Evolutionary conservation across 1,284 basidiomycete genomes (phyloP).

Genomic region (Apiotrichum domesticum): DNA sequence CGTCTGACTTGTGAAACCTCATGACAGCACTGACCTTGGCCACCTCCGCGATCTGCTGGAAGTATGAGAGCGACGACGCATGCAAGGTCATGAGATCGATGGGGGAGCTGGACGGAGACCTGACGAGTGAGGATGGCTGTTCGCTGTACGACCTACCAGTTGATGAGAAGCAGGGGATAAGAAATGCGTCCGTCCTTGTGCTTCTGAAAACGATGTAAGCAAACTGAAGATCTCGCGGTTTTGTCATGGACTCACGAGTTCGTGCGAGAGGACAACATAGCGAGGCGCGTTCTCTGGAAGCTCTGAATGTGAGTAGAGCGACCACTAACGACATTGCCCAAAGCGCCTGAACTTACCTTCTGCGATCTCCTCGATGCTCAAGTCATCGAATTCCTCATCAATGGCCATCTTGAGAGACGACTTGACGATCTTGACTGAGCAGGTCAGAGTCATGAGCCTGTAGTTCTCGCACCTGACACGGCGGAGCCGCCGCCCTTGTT

Average conservation of each 20-base stretch:
- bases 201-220: conserved; percentile 34
- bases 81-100: conserved; percentile 72
- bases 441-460: background rate
- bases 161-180: conserved; percentile 74
- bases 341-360: conserved; percentile 55
- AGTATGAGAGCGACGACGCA: conserved; percentile 71
- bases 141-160: conserved; percentile 55
- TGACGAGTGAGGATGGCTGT: conserved; percentile 13
- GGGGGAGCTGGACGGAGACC: conserved; percentile 63
- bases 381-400: conserved; percentile 68
- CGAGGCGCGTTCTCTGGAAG: conserved; percentile 84
- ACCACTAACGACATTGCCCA: background rate
- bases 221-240: no score
- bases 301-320: conserved; percentile 51
- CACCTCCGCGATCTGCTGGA: conserved; percentile 58
- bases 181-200: conserved; percentile 79
- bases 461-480: conserved; percentile 52
- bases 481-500: conserved; percentile 63
- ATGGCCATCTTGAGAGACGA: conserved; percentile 69
- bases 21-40: conserved; percentile 33
- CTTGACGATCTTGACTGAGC: conserved; percentile 75
- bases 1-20: no score
- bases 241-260: conserved; percentile 50
- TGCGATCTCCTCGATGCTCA: conserved; percentile 71
- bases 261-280: conserved; percentile 78